Percentiles rank a stretch among this genome's conserved stretches.
phyloP scores from a whole-genome alignment of 2,329 filamentous ascomycete species.

The Xylariaceae sp. region DNA sequence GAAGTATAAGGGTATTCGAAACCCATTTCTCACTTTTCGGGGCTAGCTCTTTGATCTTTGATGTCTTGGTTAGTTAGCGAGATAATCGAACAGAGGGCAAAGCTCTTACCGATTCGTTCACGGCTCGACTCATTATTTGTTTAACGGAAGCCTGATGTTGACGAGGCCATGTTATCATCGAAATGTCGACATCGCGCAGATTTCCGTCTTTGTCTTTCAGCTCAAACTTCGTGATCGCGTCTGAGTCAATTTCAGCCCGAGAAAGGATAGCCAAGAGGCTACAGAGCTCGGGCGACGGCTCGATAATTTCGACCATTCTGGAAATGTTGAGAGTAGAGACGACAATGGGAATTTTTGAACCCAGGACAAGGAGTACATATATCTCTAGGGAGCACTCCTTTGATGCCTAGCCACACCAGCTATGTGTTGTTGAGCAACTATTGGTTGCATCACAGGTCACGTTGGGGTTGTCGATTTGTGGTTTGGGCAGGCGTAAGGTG shows the following conservation, averaged over 20 bases:
- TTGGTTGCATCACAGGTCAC: too few relatives aligned
- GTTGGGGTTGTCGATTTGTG: too few relatives aligned
- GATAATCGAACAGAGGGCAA: not conserved
- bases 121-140: not conserved
- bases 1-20: not conserved
- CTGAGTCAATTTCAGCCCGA: not conserved
- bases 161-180: not conserved
- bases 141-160: not conserved
- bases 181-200: not conserved
- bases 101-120: not conserved
- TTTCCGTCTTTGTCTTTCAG: not conserved
- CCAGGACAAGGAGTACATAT: too few relatives aligned
- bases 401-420: too few relatives aligned
- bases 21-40: not conserved
- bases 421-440: too few relatives aligned
- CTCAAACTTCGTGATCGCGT: not conserved
- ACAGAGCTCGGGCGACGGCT: not conserved
- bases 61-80: not conserved
- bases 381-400: too few relatives aligned
- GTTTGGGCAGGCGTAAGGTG: too few relatives aligned
- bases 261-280: not conserved
- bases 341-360: not conserved
- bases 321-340: not conserved
- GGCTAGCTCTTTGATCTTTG: not conserved
- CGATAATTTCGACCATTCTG: not conserved